Evolutionary conservation across 768 basidiomycete genomes (phyloP).

Genomic region (Boletus vermiculosoides): DNA sequence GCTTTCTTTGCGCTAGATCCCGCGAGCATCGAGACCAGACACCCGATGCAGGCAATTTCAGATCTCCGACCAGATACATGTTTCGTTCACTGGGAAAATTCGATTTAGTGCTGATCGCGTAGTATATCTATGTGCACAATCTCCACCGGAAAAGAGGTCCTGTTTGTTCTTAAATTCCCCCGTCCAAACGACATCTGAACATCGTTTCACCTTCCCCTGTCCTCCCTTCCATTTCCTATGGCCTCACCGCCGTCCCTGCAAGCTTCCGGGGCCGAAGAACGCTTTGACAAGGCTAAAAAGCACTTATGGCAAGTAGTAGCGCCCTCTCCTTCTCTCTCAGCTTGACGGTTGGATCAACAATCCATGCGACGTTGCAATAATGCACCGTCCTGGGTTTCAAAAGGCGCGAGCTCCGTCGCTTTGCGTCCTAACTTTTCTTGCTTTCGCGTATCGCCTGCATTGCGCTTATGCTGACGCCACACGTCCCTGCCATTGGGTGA

Average conservation of each 20-base stretch:
- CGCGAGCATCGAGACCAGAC: slow-evolving; percentile 38
- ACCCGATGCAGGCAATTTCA: slow-evolving; percentile 34
- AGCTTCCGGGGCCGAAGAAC: slow-evolving; percentile 27
- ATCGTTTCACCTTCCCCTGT: slow-evolving; percentile 27
- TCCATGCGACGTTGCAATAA: slow-evolving; percentile 12
- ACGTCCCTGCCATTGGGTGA: slow-evolving; percentile 20
- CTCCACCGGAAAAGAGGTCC: slow-evolving; percentile 32
- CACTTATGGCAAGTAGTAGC: slow-evolving; percentile 33
- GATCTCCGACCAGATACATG: slow-evolving; percentile 39
- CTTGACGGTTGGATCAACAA: slow-evolving; percentile 2
- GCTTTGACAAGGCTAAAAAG: slow-evolving; percentile 38
- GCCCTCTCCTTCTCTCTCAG: slow-evolving; percentile 4
- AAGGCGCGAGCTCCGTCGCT: slow-evolving; percentile 16
- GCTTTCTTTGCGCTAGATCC: slow-evolving; percentile 35
- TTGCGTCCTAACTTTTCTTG: slow-evolving; percentile 9
- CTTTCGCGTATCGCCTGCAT: slow-evolving; percentile 24
- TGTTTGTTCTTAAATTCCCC: slow-evolving; percentile 31
- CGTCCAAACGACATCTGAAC: slow-evolving; percentile 25
- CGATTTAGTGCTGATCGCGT: slow-evolving; percentile 40
- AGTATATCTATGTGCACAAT: slow-evolving; percentile 42
- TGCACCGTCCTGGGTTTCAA: slow-evolving; percentile 11
- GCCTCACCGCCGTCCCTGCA: slow-evolving; percentile 24
- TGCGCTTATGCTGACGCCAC: slow-evolving; percentile 34
- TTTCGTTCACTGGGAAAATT: slow-evolving; percentile 37
- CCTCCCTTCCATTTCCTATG: slow-evolving; percentile 19